Evolutionary conservation across 495 filamentous ascomycete genomes (phyloP).

Genomic region (Lophium mytilinum): DNA sequence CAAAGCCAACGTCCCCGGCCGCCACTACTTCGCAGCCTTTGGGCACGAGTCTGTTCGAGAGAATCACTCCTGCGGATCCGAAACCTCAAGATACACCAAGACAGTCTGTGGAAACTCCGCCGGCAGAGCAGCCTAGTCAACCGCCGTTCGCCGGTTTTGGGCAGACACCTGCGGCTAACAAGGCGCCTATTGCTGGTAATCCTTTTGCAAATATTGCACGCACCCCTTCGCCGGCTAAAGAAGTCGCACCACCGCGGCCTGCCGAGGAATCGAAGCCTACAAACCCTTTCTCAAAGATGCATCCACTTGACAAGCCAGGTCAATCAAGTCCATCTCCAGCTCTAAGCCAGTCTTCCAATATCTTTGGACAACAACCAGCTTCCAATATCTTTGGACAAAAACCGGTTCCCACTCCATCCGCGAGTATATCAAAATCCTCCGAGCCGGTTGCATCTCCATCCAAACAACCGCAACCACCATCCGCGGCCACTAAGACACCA

Average conservation of each 20-base stretch:
- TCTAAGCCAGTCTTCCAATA: no score
- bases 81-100: not conserved
- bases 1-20: not conserved
- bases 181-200: not conserved
- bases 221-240: not conserved
- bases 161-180: not conserved
- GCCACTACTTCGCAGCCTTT: not conserved
- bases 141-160: not conserved
- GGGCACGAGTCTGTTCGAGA: not conserved
- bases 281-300: no score
- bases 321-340: no score
- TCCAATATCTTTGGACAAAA: no score
- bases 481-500: no score
- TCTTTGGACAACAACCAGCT: no score
- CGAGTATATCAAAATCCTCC: no score
- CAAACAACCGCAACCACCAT: no score
- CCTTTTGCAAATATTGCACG: not conserved
- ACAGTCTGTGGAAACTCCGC: not conserved
- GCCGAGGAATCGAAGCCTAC: no score
- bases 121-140: not conserved
- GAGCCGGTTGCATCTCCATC: no score
- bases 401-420: no score
- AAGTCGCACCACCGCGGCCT: not conserved
- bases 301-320: no score
- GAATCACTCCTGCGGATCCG: not conserved